phyloP scores from a whole-genome alignment of 2,329 filamentous ascomycete species.

The Paracamarosporium sp. region DNA sequence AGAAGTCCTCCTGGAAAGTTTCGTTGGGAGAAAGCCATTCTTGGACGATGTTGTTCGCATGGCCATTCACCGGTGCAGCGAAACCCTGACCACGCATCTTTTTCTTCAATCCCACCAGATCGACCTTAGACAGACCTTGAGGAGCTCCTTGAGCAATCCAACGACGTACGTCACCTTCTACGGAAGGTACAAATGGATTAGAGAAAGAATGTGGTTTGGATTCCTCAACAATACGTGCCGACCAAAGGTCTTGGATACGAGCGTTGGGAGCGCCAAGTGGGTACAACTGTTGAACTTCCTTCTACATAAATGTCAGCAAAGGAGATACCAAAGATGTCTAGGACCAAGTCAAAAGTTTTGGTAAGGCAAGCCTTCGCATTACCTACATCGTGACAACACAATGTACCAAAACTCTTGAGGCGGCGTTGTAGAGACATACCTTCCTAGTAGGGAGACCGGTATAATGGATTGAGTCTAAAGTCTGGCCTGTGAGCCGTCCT shows the following conservation, averaged over 20 bases:
- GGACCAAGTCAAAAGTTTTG: no score
- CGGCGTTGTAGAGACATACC: background rate
- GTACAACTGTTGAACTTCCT: background rate
- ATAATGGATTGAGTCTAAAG: background rate
- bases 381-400: no score
- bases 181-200: constrained; percentile 17
- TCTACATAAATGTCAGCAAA: background rate
- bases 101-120: constrained; percentile 2
- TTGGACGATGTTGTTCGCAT: constrained; percentile 42
- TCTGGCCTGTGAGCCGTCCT: background rate
- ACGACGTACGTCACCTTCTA: constrained; percentile 16
- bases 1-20: constrained; percentile 32
- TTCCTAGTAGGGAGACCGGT: background rate
- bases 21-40: constrained; percentile 42
- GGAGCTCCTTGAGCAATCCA: constrained; percentile 19
- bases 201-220: constrained; percentile 11
- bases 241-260: constrained; percentile 7
- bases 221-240: constrained; percentile 10
- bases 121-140: background rate
- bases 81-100: constrained; percentile 29
- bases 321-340: background rate
- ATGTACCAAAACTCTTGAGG: no score
- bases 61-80: constrained; percentile 19
- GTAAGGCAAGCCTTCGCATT: no score
- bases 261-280: background rate